Percentiles rank a stretch among this genome's conserved stretches.
Evolutionary conservation across 768 basidiomycete species (phyloP).

Genomic region (Candolleomyces efflorescens): DNA sequence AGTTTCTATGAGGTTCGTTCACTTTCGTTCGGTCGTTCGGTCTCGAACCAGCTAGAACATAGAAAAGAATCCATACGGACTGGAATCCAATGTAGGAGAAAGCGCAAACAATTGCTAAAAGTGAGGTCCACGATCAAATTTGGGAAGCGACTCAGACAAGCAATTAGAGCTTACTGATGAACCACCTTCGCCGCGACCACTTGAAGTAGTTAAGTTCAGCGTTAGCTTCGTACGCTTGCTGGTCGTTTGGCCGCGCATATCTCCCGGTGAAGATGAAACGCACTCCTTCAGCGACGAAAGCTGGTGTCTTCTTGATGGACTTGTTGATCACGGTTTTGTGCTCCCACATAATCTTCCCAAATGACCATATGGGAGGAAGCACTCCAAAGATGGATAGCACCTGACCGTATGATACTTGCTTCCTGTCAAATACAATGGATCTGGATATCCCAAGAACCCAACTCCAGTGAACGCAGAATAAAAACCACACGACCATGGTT

Average conservation of each 20-base stretch:
- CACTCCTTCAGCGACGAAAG: background rate
- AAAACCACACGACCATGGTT: background rate
- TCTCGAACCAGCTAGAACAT: background rate
- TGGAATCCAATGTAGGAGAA: background rate
- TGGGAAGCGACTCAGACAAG: background rate
- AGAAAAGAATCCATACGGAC: background rate
- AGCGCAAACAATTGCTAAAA: background rate
- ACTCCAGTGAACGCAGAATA: background rate
- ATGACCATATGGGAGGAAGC: no score
- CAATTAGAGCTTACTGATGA: background rate
- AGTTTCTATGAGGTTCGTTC: background rate
- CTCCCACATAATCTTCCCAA: no score
- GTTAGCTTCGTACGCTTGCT: no score
- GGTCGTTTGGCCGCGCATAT: background rate
- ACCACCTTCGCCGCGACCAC: background rate
- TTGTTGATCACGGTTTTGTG: no score
- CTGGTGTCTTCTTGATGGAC: no score
- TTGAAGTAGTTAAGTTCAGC: background rate
- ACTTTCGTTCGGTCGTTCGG: background rate
- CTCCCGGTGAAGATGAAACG: background rate
- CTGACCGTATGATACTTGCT: background rate
- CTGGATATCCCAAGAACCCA: background rate
- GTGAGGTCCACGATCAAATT: no score
- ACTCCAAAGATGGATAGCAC: no score
- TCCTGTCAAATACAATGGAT: background rate